Evolutionary conservation across 2,329 filamentous ascomycete species (phyloP).

Genomic region (Xylariaceae sp.): DNA sequence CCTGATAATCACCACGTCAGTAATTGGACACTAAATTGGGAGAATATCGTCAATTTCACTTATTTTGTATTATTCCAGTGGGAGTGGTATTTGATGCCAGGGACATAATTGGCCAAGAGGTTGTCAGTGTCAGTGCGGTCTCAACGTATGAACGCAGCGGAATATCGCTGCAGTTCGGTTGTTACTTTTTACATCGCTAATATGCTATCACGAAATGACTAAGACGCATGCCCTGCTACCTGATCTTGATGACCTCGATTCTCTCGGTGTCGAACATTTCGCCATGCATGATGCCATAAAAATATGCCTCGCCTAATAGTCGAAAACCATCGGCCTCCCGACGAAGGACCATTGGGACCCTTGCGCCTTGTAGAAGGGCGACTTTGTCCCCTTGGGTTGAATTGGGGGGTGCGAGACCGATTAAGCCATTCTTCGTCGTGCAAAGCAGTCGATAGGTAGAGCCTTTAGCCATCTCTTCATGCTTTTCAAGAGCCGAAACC

Average conservation of each 20-base stretch:
- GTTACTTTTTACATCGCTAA: no score
- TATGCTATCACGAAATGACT: no score
- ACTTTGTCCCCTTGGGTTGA: conserved; percentile 8
- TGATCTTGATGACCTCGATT: conserved; percentile 3
- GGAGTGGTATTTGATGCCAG: no score
- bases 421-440: conserved; percentile 6
- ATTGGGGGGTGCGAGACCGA: conserved; percentile 9
- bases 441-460: conserved; percentile 5
- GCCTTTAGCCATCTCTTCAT: conserved; percentile 5
- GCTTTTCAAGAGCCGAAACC: conserved; percentile 2
- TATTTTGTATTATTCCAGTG: no score
- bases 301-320: conserved; percentile 9
- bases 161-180: no score
- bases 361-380: conserved; percentile 9
- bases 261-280: conserved; percentile 6
- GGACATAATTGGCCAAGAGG: no score
- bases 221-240: not conserved
- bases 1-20: no score
- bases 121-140: no score
- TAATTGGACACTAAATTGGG: no score
- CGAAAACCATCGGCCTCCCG: conserved; percentile 7
- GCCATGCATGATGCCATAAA: conserved; percentile 9
- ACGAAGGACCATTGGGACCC: conserved; percentile 7
- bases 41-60: no score
- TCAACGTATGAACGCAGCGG: no score